Conservation (phyloP, 768 basidiomycete species). For the Lactarius trivialis region DNA sequence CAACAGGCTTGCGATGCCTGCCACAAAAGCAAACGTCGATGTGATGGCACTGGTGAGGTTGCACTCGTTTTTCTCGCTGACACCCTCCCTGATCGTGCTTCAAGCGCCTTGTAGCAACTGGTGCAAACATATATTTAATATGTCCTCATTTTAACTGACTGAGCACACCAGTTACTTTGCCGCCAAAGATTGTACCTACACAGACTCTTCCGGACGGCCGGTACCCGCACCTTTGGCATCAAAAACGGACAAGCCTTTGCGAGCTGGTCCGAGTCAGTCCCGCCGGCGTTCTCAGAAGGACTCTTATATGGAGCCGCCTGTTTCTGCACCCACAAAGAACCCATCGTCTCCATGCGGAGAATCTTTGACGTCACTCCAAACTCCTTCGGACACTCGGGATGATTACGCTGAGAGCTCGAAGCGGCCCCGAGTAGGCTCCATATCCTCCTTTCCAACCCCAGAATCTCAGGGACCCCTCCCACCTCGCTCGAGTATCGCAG, state of each 20-base stretch:
- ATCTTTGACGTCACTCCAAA: conserved; percentile 20
- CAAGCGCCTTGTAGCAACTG: conserved; percentile 79
- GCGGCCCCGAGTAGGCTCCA: conserved; percentile 10
- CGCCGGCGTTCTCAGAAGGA: conserved; percentile 13
- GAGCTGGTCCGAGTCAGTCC: conserved; percentile 8
- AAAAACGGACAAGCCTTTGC: conserved; percentile 18
- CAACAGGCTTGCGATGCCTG: conserved; percentile 71
- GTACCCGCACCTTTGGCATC: conserved; percentile 55
- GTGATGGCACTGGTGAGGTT: conserved; percentile 68
- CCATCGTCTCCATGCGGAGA: conserved; percentile 2
- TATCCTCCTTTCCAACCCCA: not conserved
- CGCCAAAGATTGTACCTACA: conserved; percentile 75
- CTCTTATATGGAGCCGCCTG: conserved; percentile 8
- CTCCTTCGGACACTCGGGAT: conserved; percentile 27
- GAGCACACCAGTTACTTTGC: conserved; percentile 57
- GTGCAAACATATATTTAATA: conserved; percentile 31
- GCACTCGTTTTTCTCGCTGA: conserved; percentile 7
- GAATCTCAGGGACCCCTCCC: not conserved
- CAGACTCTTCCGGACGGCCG: conserved; percentile 69
- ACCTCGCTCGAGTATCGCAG: conserved; percentile 4
- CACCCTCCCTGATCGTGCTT: conserved; percentile 15
- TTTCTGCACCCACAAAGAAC: conserved; percentile 3
- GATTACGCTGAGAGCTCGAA: conserved; percentile 14
- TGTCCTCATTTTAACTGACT: conserved; percentile 20
- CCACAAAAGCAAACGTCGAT: conserved; percentile 79